Evolutionary conservation across 2,329 filamentous ascomycete genomes (phyloP), one percentile per base, ranked within the genome.

Genomic region (Erysiphe pulchra): DNA sequence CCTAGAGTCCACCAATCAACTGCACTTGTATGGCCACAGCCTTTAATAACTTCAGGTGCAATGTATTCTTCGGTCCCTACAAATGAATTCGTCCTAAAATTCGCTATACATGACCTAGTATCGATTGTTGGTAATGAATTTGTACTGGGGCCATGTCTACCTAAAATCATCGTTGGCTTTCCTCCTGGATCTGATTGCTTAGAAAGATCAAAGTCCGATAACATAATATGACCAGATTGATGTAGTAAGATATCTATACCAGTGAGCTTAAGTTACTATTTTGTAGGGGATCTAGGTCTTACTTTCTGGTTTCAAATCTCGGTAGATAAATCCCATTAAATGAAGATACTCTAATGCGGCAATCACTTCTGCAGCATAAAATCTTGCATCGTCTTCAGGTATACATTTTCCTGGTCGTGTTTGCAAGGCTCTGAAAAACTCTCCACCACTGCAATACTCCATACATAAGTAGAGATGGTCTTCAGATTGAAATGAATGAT

Each of bases 1-100:
- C 90, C 90, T 45, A 98, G 63, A 0, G 90, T 98, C 90, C 90
- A 98, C 90, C 90, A 98, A 61, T 98, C 90, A 13, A 98, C 90
- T 13, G 90, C 90, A 59, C 87, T 95, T 8, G 90, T 98, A 63
- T 98, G 90, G 20, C 90, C 90, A 58, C 87, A 94, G 36, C 90
- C 90, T 64, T 95, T 95, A 60, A 98, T 98, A 33, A 98, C 90
- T 62, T 98, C 90, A 1, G 90, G 90, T 1, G 90, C 90, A 57
- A 98, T 98, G 61, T 98, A 98, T 61, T 98, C 90, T 61, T 98
- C 90, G 0, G 90, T 98, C 16, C 90, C 90, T 38, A 98, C 90
- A 59, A 98, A 98, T 0, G 86, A 94, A 59, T 98, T 98, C 16
- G 90, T 98, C 47, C 90, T 75, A 69, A 98, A 98, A 63, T 95